Evolutionary conservation across 176 grass and related monocot species (phyloP).

Genomic region (maize (Zea mays)): DNA sequence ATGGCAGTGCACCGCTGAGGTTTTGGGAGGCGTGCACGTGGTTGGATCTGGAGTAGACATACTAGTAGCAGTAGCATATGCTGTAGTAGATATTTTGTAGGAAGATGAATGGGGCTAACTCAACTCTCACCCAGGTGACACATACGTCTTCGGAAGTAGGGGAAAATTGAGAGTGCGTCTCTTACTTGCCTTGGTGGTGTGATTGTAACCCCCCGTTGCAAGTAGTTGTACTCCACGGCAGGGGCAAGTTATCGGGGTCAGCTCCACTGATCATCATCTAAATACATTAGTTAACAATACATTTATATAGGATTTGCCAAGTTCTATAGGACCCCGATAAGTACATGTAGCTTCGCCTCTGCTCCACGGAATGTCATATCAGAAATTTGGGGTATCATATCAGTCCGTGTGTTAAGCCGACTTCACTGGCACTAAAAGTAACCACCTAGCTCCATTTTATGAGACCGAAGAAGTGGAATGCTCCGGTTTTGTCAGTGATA

Average conservation of each 20-base stretch:
- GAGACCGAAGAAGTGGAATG: not conserved
- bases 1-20: slow-evolving; percentile 14
- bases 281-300: no score
- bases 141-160: slow-evolving; percentile 2
- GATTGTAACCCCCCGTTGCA: not conserved
- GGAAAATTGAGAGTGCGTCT: slow-evolving; percentile 25
- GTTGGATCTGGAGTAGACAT: slow-evolving; percentile 27
- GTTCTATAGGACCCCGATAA: no score
- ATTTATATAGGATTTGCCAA: no score
- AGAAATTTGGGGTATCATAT: not conserved
- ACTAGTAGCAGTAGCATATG: not conserved
- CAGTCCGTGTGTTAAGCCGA: not conserved
- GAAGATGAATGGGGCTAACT: not conserved
- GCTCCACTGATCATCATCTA: no score
- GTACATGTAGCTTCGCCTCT: no score
- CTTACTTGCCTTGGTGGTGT: not conserved
- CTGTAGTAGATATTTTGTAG: slow-evolving; percentile 9
- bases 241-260: no score
- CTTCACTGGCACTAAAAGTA: not conserved
- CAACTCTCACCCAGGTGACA: not conserved
- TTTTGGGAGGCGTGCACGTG: slow-evolving; percentile 33
- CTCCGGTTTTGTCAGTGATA: not conserved
- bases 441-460: not conserved
- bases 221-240: not conserved
- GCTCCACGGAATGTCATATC: not conserved